Evolutionary conservation across 768 basidiomycete genomes (phyloP), one percentile per base, ranked within the genome.

Genomic region (Xerocomellus dryophilus): DNA sequence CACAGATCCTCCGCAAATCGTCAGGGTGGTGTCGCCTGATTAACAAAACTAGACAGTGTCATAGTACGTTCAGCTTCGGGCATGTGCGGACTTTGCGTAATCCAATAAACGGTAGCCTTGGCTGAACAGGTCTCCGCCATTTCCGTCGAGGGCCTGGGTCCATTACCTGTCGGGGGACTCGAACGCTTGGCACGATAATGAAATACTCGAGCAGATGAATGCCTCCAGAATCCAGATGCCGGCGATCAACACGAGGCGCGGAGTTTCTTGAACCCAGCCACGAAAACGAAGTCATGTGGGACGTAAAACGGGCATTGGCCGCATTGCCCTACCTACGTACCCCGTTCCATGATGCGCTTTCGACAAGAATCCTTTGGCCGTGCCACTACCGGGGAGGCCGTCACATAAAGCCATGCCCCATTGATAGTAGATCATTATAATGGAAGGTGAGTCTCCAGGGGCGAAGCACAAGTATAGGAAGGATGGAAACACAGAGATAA

Each of bases 211-310:
- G 5, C 7, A 34, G 21, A 32, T 18, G 31, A 36, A 39, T 44
- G 11, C 27, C 21, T 10, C 21, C 29, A 32, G 20, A 32, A 29
- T 10, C 29, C 29, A 29, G 29, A 29, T 10, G 40, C 34, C 17
- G n/a, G n/a, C n/a, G n/a, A n/a, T n/a, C 29, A 34, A 25, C 50
- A 53, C 7, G 57, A 59, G 43, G 46, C 20, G n/a, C 44, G 40
- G 47, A 20, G 36, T 34, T 44, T 27, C 53, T 46, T 27, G n/a
- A 18, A 14, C 43, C 20, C 43, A 51, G 14, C 20, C 27, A 20
- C 39, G 34, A 56, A 35, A 27, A 41, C 23, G 31, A 32, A 46
- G 25, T 12, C 17, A 29, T 20, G 10, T 34, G 11, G 25, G 53
- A 56, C 43, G 43, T 56, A 57, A 56, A 56, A 35, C 25, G 27